A percentile compares a stretch with the other conserved stretches of the same genome.
Evolutionary conservation across 108 stramenopile species (phyloP).

Genomic region (Asterionellopsis glacialis): DNA sequence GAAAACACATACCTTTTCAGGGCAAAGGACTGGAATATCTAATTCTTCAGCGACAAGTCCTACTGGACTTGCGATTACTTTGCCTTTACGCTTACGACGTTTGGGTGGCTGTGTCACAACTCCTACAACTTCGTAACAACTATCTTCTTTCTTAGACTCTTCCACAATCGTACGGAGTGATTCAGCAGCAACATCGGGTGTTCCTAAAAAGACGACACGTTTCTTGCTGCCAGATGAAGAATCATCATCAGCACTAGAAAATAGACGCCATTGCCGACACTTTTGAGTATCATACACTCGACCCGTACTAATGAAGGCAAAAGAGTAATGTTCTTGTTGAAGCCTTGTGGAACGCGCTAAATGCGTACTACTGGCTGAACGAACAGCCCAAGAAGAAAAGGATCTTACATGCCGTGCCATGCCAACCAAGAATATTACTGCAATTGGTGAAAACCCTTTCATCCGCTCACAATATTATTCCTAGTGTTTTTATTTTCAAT

Average conservation of each 20-base stretch:
- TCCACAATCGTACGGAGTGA: slow-evolving; percentile 73
- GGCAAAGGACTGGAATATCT: slow-evolving; percentile 71
- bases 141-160: slow-evolving; percentile 45
- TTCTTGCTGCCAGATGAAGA: slow-evolving; percentile 16
- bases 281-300: background rate
- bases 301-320: no score
- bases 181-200: slow-evolving; percentile 93
- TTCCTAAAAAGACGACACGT: slow-evolving; percentile 91
- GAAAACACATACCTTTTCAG: slow-evolving; percentile 55
- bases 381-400: no score
- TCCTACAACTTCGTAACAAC: slow-evolving; percentile 76
- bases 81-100: slow-evolving; percentile 78
- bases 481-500: no score
- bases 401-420: no score
- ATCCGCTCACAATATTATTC: no score
- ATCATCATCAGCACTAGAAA: background rate
- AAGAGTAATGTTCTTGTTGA: no score
- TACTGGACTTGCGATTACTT: slow-evolving; percentile 76
- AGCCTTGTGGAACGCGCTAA: no score
- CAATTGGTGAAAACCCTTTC: no score
- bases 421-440: no score
- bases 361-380: no score
- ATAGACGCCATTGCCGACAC: slow-evolving; percentile 4
- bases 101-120: slow-evolving; percentile 95
- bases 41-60: slow-evolving; percentile 79